These are phyloP conservation scores for Suillus hirtellus DNA, from an alignment of 768 basidiomycete genomes.

Conservation along the genomic window DNA sequence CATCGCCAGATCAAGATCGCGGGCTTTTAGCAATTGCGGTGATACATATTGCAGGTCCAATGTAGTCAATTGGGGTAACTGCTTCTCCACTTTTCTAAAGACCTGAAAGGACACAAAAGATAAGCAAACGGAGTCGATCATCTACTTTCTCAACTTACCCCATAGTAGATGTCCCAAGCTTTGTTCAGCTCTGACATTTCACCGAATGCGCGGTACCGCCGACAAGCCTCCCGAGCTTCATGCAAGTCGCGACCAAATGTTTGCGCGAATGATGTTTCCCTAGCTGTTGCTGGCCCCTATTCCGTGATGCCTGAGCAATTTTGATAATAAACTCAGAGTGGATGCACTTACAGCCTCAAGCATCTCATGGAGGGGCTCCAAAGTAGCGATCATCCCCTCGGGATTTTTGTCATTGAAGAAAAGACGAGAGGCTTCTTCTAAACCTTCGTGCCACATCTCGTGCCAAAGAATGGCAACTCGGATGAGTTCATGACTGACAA, in stretches of 20 bases:
- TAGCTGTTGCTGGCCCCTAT: slow-evolving; percentile 89
- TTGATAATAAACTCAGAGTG: neutral
- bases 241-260: slow-evolving; percentile 90
- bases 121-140: slow-evolving; percentile 8
- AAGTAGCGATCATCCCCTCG: slow-evolving; percentile 91
- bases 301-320: slow-evolving; percentile 11
- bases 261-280: slow-evolving; percentile 94
- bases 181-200: slow-evolving; percentile 91
- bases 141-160: slow-evolving; percentile 46
- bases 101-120: slow-evolving; percentile 49
- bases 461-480: slow-evolving; percentile 99
- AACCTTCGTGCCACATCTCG: slow-evolving; percentile 96
- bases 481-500: slow-evolving; percentile 93
- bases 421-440: slow-evolving; percentile 94
- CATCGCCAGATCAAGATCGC: slow-evolving; percentile 92
- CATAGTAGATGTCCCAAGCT: slow-evolving; percentile 99
- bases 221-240: slow-evolving; percentile 90
- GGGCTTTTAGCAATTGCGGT: slow-evolving; percentile 83
- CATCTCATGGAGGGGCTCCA: slow-evolving; percentile 92
- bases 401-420: slow-evolving; percentile 98
- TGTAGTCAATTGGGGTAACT: slow-evolving; percentile 82
- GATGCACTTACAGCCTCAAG: slow-evolving; percentile 70
- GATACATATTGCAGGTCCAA: slow-evolving; percentile 98
- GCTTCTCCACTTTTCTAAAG: slow-evolving; percentile 96
- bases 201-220: slow-evolving; percentile 81